Evolutionary conservation across 1,284 basidiomycete genomes (phyloP), one percentile per base, ranked within the genome.

Genomic region (Ustilago hordei): DNA sequence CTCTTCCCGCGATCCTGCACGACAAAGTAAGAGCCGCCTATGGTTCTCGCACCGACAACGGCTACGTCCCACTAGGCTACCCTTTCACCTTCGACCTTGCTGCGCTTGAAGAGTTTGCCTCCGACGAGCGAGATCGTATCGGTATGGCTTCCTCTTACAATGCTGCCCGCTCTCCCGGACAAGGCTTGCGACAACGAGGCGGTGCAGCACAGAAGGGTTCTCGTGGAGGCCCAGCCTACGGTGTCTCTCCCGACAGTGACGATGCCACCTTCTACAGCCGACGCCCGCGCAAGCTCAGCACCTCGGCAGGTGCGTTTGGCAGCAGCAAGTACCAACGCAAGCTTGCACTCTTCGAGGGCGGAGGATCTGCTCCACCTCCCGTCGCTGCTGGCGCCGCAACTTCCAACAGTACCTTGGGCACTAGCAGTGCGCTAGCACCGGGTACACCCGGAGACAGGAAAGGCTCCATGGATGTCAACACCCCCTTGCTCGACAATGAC

Each of bases 291-390:
- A 78, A 73, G 53, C 64, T 78, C 32, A 76, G 76, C 58, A 61
- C 65, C 3, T 64, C 76, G 28, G 75, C 70, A 17, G 74, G 69
- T 7, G 62, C 71, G 12, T 79, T 76, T 34, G 76, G 78, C 31
- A 80, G 81, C 60, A 79, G 81, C 71, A 78, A 82, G 55, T 87
- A 87, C 68, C 92, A 92, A 61, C 92, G 91, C 35, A 98, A 98
- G 87, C 90, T 98, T 81, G 95, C 95, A 0, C 87, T 97, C 1
- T 98, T 99, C 83, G 96, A 98, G 85, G 90, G 91, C 35, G 87
- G 88, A 50, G 88, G 87, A 13, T 78, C 80, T 38, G 68, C 79
- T 6, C 81, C 81, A 3, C 81, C 81, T 8, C 81, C 81, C 12
- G 64, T 78, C 4, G 75, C 72, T 12, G 72, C 75, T 13, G 78